Evolutionary conservation across 2,329 filamentous ascomycete genomes (phyloP), one percentile per base, ranked within the genome.

Genomic region (Exophiala sp.): DNA sequence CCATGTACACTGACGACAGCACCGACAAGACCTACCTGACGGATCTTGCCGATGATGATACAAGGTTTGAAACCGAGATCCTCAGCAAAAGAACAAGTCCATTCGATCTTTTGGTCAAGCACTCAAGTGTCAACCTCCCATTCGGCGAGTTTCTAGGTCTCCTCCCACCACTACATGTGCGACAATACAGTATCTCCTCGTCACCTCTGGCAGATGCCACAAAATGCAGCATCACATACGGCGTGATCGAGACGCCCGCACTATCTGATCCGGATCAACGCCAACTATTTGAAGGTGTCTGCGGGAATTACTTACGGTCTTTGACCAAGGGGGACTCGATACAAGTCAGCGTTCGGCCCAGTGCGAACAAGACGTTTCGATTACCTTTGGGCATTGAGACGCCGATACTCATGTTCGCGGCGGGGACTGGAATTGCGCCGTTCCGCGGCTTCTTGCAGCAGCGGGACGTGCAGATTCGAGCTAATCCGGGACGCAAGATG

Each of bases 151-250:
- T 87, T 72, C 75, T 92, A 7, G 76, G 78, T 24, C 84, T 89
- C 75, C 78, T 91, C 0, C 87, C 87, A 2, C 85, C 87, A 0
- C 88, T 94, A 82, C 83, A 87, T 20, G 77, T 88, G 34, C 80
- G 87, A 12, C 85, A 88, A 68, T 90, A 90, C 73, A 88, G 84
- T 33, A 89, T 91, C 64, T 90, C 87, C 0, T 90, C 87, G 0
- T 89, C 87, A 0, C 85, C 87, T 0, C 74, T 88, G 0, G 75
- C 73, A 56, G 77, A 84, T 57, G 74, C 80, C 0, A 71, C 70
- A 6, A 74, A 74, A 51, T 79, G 81, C 50, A 84, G 85, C 0
- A 76, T 91, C 18, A 90, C 86, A 3, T 89, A 87, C 71, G 78
- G 78, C 2, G 78, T 91, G 1, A 76, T 88, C 45, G 77, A 85